phyloP scores from a whole-genome alignment of 371 early-diverging fungal species.

The Chytridium lagenaria region DNA sequence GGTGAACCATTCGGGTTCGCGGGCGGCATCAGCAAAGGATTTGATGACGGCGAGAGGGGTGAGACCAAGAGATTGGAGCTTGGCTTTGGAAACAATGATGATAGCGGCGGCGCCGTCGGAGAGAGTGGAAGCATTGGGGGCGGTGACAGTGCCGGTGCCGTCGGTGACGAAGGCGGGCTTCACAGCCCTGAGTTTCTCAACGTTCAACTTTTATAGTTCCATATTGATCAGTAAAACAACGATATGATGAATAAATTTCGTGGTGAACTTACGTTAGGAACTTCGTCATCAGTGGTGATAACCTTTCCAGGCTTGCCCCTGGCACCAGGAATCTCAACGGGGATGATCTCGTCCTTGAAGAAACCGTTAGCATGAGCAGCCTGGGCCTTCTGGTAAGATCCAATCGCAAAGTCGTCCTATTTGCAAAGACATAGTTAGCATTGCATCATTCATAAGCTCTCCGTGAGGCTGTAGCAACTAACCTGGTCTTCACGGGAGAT shows the following conservation, averaged over 20 bases:
- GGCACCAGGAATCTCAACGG: constrained; percentile 81
- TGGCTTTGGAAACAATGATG: constrained; percentile 80
- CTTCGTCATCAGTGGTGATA: constrained; percentile 88
- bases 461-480: background rate
- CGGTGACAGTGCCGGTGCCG: constrained; percentile 88
- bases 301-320: constrained; percentile 84
- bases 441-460: no score
- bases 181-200: constrained; percentile 81
- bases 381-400: constrained; percentile 87
- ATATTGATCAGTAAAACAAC: constrained; percentile 6
- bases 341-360: constrained; percentile 87
- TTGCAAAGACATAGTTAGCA: background rate
- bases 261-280: constrained; percentile 65
- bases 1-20: constrained; percentile 89
- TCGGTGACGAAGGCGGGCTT: constrained; percentile 89
- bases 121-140: constrained; percentile 93
- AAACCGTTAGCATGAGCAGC: constrained; percentile 79
- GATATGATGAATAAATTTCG: background rate
- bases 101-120: constrained; percentile 95
- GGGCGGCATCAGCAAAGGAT: constrained; percentile 81
- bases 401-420: constrained; percentile 85
- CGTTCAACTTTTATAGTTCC: constrained; percentile 59
- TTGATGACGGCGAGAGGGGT: constrained; percentile 81
- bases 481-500: constrained; percentile 82
- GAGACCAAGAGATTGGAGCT: constrained; percentile 77